Evolutionary conservation across 306 rosid genomes (phyloP), one percentile per base, ranked within the genome.

Genomic region (Elaeagnus macrophylla): DNA sequence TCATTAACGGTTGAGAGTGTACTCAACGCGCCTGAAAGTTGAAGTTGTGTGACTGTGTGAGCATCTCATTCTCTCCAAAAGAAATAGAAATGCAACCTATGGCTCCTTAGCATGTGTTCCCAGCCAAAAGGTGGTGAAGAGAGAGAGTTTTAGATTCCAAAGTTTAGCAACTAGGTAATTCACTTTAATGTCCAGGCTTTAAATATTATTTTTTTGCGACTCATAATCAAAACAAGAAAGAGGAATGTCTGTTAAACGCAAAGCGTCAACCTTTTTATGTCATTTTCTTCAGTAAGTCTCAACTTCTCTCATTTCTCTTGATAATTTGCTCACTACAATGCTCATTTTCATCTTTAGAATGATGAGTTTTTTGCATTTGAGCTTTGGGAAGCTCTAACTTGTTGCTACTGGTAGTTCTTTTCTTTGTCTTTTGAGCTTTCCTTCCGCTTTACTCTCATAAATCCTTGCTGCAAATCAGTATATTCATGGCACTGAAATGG

Each of bases 401-500:
- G 68, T 77, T 18, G 37, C 68, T 51, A 44, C 58, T 62, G 67
- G 60, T 66, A 15, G 64, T 60, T 40, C 55, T 57, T 66, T 43
- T 54, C 18, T 8, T 50, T 39, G 48, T 12, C 53, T 49, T 51
- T 36, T 65, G 62, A 51, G 15, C 48, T 14, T 16, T 47, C 38
- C 37, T 44, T 12, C 51, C 20, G 49, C 48, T 43, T 46, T 45
- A 45, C 51, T n/a, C n/a, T n/a, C 20, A 37, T 56, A 18, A 49
- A 49, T 39, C 46, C 67, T 54, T 10, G 38, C 18, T 48, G 46
- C 8, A 12, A 39, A 40, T 41, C 54, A 35, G 17, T 40, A 37
- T 55, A 14, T 14, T 67, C 57, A 72, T 80, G 88, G 83, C 36
- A 40, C 65, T 15, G 55, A 66, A 64, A 44, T 47, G 72, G 75